Evolutionary conservation across 2,329 filamentous ascomycete genomes (phyloP).

Genomic region (Juglanconis juglandina): DNA sequence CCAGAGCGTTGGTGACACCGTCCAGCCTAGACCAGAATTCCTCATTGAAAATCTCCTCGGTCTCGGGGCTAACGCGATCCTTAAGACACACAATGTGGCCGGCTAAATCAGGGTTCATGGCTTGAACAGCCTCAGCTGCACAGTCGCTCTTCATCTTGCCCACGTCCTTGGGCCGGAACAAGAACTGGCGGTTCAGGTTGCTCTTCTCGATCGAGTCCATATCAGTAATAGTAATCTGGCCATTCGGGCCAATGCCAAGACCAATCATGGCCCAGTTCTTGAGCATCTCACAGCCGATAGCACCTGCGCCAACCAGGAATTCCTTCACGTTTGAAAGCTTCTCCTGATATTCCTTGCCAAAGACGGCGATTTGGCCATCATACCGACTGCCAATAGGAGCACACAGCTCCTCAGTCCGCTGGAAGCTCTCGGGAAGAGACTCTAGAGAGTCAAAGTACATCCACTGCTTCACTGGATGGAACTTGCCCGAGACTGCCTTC

Average conservation of each 20-base stretch:
- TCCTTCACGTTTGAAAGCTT: slow-evolving; percentile 87
- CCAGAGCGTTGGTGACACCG: slow-evolving; percentile 92
- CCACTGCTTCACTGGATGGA: slow-evolving; percentile 92
- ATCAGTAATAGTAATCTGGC: slow-evolving; percentile 89
- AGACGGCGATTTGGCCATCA: slow-evolving; percentile 95
- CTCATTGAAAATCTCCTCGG: slow-evolving; percentile 92
- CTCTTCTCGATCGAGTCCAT: slow-evolving; percentile 99
- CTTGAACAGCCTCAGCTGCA: slow-evolving; percentile 82
- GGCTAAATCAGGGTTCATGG: slow-evolving; percentile 89
- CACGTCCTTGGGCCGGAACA: slow-evolving; percentile 91
- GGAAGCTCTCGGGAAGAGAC: slow-evolving; percentile 73
- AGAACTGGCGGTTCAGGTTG: slow-evolving; percentile 94
- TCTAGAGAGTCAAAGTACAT: slow-evolving; percentile 98
- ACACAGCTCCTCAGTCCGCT: slow-evolving; percentile 82
- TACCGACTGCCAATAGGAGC: slow-evolving; percentile 82
- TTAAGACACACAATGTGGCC: slow-evolving; percentile 83
- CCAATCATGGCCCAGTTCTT: slow-evolving; percentile 99
- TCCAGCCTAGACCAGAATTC: slow-evolving; percentile 84
- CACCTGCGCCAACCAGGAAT: slow-evolving; percentile 93
- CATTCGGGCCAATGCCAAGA: slow-evolving; percentile 80
- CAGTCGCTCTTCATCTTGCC: slow-evolving; percentile 96
- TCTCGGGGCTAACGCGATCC: slow-evolving; percentile 87
- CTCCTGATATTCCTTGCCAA: slow-evolving; percentile 89
- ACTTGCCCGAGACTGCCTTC: slow-evolving; percentile 97
- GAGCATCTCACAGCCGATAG: slow-evolving; percentile 97